A percentile compares a stretch with the other conserved stretches of the same genome.
Conservation (phyloP, 768 basidiomycete genomes). For the button mushroom (Agaricus bisporus) region DNA sequence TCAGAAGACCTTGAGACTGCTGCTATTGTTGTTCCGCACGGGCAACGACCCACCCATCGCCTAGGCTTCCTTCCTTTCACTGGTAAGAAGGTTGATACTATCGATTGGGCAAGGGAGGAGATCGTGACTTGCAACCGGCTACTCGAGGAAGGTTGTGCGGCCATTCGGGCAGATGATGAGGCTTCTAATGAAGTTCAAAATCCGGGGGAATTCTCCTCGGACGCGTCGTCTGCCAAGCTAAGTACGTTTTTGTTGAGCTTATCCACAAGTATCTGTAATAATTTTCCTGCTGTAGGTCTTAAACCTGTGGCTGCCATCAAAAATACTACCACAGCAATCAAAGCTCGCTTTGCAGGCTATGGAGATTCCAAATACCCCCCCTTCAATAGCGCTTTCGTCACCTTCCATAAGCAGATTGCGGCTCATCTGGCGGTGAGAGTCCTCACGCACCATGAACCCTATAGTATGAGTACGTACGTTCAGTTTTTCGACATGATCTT, state of each 20-base stretch:
- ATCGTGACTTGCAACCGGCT: slow-evolving; percentile 50
- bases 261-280: no score
- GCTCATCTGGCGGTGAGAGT: slow-evolving; percentile 82
- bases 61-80: slow-evolving; percentile 55
- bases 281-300: neutral
- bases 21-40: slow-evolving; percentile 46
- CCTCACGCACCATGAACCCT: slow-evolving; percentile 75
- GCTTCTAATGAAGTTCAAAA: slow-evolving; percentile 1
- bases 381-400: slow-evolving; percentile 75
- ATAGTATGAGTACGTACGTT: slow-evolving; percentile 55
- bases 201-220: neutral
- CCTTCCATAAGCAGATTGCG: slow-evolving; percentile 89
- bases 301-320: slow-evolving; percentile 15
- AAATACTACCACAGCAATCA: slow-evolving; percentile 11
- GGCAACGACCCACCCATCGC: slow-evolving; percentile 75
- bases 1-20: slow-evolving; percentile 16
- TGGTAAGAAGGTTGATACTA: slow-evolving; percentile 89
- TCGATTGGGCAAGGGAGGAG: slow-evolving; percentile 82
- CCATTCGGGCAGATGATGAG: slow-evolving; percentile 25
- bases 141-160: slow-evolving; percentile 44
- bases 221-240: neutral
- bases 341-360: slow-evolving; percentile 13
- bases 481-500: neutral
- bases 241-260: neutral
- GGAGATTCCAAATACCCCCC: slow-evolving; percentile 40